A percentile compares a stretch with the other conserved stretches of the same genome.
Conservation (phyloP, 176 grass and related monocot species). For the Sorghum bicolor region DNA sequence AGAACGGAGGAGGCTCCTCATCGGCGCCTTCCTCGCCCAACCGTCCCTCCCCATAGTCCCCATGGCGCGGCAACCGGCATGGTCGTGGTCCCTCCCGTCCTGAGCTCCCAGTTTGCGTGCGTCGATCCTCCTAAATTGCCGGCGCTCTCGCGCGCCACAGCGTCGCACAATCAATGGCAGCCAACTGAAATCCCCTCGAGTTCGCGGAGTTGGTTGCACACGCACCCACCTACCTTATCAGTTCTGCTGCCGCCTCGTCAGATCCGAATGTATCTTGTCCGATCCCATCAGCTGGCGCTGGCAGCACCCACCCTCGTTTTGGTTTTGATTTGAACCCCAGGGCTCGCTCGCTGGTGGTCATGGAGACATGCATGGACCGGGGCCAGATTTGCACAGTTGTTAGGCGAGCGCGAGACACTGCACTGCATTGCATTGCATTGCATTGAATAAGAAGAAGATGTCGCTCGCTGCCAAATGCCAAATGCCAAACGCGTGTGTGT, state of each 20-base stretch:
- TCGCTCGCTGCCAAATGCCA: not conserved
- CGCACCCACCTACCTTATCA: not conserved
- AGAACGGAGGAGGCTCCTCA: no score
- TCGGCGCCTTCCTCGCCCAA: no score
- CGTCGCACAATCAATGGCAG: not conserved
- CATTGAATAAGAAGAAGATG: not conserved
- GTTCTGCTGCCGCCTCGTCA: not conserved
- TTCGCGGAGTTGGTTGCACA: not conserved
- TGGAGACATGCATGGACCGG: not conserved
- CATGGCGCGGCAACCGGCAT: not conserved
- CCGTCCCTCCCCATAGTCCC: not conserved
- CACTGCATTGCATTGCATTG: not conserved
- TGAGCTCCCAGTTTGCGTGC: not conserved
- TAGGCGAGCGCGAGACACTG: not conserved
- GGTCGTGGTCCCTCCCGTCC: not conserved
- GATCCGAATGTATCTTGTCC: not conserved
- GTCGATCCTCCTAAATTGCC: slow-evolving; percentile 8
- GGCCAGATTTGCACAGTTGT: slow-evolving; percentile 33
- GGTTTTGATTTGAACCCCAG: no score
- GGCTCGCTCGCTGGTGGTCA: not conserved
- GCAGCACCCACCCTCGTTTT: not conserved
- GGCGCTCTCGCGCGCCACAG: slow-evolving; percentile 12
- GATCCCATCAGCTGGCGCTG: not conserved
- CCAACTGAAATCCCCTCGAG: not conserved
- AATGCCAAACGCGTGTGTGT: slow-evolving; percentile 14